Evolutionary conservation across 176 grass and related monocot genomes (phyloP).

Genomic region (Bolboschoenus planiculmis): DNA sequence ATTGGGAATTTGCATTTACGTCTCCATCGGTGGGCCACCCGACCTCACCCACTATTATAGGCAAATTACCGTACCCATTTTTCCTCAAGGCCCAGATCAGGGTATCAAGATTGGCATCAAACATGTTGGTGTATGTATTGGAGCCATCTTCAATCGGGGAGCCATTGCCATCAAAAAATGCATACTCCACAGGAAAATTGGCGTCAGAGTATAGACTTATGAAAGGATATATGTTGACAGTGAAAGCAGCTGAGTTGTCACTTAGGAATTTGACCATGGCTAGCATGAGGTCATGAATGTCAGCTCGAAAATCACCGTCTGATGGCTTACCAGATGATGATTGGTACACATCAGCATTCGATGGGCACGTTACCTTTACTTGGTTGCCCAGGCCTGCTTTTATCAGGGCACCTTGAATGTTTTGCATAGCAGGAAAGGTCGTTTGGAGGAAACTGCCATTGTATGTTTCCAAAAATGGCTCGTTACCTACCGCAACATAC

Average conservation of each 20-base stretch:
- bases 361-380: slow-evolving; percentile 76
- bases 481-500: slow-evolving; percentile 95
- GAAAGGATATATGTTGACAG: slow-evolving; percentile 99
- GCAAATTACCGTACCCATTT: slow-evolving; percentile 71
- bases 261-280: slow-evolving; percentile 85
- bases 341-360: slow-evolving; percentile 80
- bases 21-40: slow-evolving; percentile 94
- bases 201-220: slow-evolving; percentile 85
- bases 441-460: slow-evolving; percentile 95
- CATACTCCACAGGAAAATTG: slow-evolving; percentile 86
- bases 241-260: slow-evolving; percentile 67
- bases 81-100: slow-evolving; percentile 88
- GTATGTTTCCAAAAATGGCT: slow-evolving; percentile 96
- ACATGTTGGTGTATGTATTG: slow-evolving; percentile 79
- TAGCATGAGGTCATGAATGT: slow-evolving; percentile 85
- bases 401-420: slow-evolving; percentile 77
- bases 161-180: slow-evolving; percentile 76
- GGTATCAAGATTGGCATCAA: slow-evolving; percentile 88
- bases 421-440: slow-evolving; percentile 78
- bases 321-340: slow-evolving; percentile 54
- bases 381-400: slow-evolving; percentile 65
- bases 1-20: slow-evolving; percentile 61
- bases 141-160: slow-evolving; percentile 63
- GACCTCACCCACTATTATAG: slow-evolving; percentile 77
- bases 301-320: slow-evolving; percentile 80